A percentile compares a stretch with the other conserved stretches of the same genome.
These are phyloP conservation scores for Debaryomyces udenii DNA, from an alignment of 1,139 yeast species.

Conservation along the genomic window DNA sequence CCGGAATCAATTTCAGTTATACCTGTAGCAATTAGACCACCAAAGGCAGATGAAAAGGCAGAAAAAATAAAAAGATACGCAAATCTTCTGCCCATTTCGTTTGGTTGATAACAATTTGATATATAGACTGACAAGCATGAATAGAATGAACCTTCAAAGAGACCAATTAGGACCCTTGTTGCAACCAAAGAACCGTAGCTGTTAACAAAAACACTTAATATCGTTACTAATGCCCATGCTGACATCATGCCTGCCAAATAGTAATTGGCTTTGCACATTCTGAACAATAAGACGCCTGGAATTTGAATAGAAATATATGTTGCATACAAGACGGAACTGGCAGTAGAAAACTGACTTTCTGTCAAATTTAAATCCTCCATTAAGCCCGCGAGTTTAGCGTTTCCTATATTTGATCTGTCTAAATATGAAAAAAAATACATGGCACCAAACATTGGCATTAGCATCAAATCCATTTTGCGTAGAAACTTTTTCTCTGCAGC, in stretches of 20 bases:
- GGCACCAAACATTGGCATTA: conserved; percentile 20
- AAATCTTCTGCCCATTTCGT: conserved; percentile 46
- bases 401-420: conserved; percentile 30
- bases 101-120: conserved; percentile 40
- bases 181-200: conserved; percentile 21
- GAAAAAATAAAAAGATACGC: conserved; percentile 45
- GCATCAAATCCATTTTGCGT: conserved; percentile 19
- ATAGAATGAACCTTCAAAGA: conserved; percentile 25
- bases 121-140: conserved; percentile 45
- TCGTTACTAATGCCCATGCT: conserved; percentile 24
- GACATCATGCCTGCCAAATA: conserved; percentile 20
- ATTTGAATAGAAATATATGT: conserved; percentile 24
- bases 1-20: conserved; percentile 39
- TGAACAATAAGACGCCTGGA: conserved; percentile 20
- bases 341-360: conserved; percentile 22
- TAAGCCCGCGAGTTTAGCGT: conserved; percentile 28
- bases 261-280: conserved; percentile 19
- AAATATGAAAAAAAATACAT: conserved; percentile 28
- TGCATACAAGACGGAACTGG: conserved; percentile 23
- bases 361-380: conserved; percentile 20
- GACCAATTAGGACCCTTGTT: conserved; percentile 24
- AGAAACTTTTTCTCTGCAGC: conserved; percentile 2
- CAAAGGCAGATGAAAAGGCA: conserved; percentile 46
- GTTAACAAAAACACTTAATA: conserved; percentile 21
- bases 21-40: conserved; percentile 46